phyloP scores from a whole-genome alignment of 768 basidiomycete species.

The Trametes cingulata region DNA sequence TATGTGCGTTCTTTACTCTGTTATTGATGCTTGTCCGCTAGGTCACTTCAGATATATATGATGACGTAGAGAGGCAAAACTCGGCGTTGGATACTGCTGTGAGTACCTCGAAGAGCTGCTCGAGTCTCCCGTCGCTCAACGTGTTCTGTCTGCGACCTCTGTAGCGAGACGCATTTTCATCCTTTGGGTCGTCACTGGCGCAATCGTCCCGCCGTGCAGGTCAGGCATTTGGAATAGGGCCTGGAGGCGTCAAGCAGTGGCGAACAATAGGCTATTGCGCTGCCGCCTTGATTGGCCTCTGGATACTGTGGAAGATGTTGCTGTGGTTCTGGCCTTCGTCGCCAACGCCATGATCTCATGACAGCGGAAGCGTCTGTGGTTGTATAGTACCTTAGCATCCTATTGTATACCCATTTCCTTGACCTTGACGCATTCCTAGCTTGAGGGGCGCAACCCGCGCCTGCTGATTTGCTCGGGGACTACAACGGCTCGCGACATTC shows the following conservation, averaged over 20 bases:
- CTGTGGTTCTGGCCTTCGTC: conserved; percentile 28
- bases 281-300: conserved; percentile 46
- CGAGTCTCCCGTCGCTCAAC: background rate
- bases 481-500: no score
- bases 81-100: conserved; percentile 76
- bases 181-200: conserved; percentile 60
- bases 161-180: conserved; percentile 67
- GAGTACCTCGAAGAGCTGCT: conserved; percentile 30
- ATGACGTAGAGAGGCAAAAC: conserved; percentile 84
- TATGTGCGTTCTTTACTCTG: conserved; percentile 1
- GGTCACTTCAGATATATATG: conserved; percentile 88
- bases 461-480: background rate
- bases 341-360: background rate
- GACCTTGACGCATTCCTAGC: background rate
- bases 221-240: conserved; percentile 71
- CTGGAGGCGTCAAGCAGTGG: conserved; percentile 68
- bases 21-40: conserved; percentile 30
- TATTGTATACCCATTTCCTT: no score
- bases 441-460: background rate
- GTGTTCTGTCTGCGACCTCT: background rate
- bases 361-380: background rate
- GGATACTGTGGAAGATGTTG: conserved; percentile 28
- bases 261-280: conserved; percentile 66
- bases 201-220: conserved; percentile 70
- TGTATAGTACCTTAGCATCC: background rate